phyloP scores from a whole-genome alignment of 2,329 filamentous ascomycete genomes.

The Cercospora sp. region DNA sequence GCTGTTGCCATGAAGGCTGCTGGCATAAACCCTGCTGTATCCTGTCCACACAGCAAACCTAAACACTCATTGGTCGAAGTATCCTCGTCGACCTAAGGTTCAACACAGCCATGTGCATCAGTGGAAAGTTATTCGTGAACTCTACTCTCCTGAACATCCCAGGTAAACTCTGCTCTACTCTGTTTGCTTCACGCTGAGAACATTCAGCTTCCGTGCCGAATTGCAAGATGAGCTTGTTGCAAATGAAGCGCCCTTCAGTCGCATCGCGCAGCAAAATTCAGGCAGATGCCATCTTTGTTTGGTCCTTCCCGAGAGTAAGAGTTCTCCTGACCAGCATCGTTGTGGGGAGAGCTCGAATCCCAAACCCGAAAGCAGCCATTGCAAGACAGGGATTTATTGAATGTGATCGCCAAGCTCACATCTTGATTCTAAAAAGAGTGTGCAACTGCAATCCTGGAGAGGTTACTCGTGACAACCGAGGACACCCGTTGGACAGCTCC shows the following conservation, averaged over 20 bases:
- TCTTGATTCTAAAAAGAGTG: not conserved
- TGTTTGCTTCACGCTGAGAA: not conserved
- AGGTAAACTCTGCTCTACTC: not conserved
- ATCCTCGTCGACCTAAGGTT: slow-evolving; percentile 2
- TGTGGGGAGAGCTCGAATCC: not conserved
- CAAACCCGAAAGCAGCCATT: not conserved
- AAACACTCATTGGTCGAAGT: not conserved
- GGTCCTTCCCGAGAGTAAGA: not conserved
- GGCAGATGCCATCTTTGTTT: not conserved
- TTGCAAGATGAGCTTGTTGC: not conserved
- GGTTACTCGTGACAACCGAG: not conserved
- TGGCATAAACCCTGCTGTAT: slow-evolving; percentile 4
- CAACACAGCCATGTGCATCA: slow-evolving; percentile 4
- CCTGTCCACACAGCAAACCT: not conserved
- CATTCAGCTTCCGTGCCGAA: not conserved
- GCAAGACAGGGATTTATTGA: not conserved
- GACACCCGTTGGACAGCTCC: not conserved
- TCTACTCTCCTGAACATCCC: not conserved
- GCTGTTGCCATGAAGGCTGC: not conserved
- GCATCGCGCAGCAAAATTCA: not conserved
- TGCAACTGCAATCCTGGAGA: not conserved
- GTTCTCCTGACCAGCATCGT: not conserved
- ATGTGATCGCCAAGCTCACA: not conserved
- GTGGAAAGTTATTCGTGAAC: not conserved
- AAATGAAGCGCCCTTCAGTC: not conserved